phyloP scores from a whole-genome alignment of 768 basidiomycete species.

The Tylopilus felleus region DNA sequence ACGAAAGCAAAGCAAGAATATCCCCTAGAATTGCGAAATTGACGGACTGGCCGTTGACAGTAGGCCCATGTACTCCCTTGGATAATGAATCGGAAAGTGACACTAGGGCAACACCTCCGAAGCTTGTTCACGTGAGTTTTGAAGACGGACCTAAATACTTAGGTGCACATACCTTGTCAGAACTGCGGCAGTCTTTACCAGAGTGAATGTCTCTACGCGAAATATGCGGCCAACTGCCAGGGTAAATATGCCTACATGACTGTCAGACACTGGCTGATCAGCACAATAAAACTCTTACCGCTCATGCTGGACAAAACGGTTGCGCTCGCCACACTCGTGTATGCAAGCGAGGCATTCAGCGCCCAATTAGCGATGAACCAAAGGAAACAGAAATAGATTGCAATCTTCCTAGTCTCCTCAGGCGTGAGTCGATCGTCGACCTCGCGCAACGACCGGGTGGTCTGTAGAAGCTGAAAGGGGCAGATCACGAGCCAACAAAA shows the following conservation, averaged over 20 bases:
- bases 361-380: constrained; percentile 97
- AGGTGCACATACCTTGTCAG: constrained; percentile 57
- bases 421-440: constrained; percentile 46
- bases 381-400: constrained; percentile 76
- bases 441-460: constrained; percentile 6
- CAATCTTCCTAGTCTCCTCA: constrained; percentile 73
- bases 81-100: constrained; percentile 74
- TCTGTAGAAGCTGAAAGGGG: constrained; percentile 8
- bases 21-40: constrained; percentile 60
- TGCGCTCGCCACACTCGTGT: constrained; percentile 92
- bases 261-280: background rate
- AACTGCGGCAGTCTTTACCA: constrained; percentile 75
- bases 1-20: constrained; percentile 78
- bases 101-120: constrained; percentile 83
- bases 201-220: constrained; percentile 71
- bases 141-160: background rate
- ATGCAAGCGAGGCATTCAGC: constrained; percentile 76
- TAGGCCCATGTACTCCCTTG: constrained; percentile 6
- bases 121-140: constrained; percentile 41
- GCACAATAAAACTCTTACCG: constrained; percentile 46
- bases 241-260: constrained; percentile 81
- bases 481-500: background rate
- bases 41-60: constrained; percentile 12
- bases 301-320: constrained; percentile 89
- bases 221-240: constrained; percentile 79